Evolutionary conservation across 2,329 filamentous ascomycete species (phyloP).

Genomic region (Ascochyta clinopodiicola): DNA sequence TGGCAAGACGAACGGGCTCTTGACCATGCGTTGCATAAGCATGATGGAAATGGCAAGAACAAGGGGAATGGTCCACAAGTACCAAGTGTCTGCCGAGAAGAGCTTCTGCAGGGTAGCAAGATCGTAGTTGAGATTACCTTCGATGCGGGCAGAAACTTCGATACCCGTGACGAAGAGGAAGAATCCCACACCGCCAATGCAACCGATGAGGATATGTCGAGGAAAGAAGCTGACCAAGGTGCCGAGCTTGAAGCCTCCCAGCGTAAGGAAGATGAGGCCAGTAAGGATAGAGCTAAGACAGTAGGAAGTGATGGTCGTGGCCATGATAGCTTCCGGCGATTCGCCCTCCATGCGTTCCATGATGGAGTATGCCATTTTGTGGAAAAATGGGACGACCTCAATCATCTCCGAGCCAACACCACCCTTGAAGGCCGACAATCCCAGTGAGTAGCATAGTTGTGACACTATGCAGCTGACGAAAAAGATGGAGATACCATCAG

Average conservation of each 20-base stretch:
- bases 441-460: conserved; percentile 84
- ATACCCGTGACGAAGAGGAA: conserved; percentile 91
- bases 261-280: conserved; percentile 86
- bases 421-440: conserved; percentile 86
- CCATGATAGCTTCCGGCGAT: conserved; percentile 83
- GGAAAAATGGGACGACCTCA: conserved; percentile 97
- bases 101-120: conserved; percentile 77
- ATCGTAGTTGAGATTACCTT: conserved; percentile 84
- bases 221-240: conserved; percentile 97
- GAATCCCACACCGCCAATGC: conserved; percentile 95
- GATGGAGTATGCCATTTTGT: conserved; percentile 95
- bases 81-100: conserved; percentile 73
- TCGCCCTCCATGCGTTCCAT: conserved; percentile 78
- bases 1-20: conserved; percentile 85
- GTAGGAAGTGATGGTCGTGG: conserved; percentile 92
- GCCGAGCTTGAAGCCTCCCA: conserved; percentile 86
- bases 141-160: conserved; percentile 88
- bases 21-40: conserved; percentile 75
- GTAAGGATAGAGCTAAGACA: conserved; percentile 90
- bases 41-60: conserved; percentile 77
- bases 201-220: conserved; percentile 93
- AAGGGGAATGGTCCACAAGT: conserved; percentile 84
- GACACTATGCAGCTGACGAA: conserved; percentile 97
- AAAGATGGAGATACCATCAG: conserved; percentile 97
- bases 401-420: conserved; percentile 97